Conservation (phyloP, 2,329 filamentous ascomycete genomes). For the Diatrype stigma region DNA sequence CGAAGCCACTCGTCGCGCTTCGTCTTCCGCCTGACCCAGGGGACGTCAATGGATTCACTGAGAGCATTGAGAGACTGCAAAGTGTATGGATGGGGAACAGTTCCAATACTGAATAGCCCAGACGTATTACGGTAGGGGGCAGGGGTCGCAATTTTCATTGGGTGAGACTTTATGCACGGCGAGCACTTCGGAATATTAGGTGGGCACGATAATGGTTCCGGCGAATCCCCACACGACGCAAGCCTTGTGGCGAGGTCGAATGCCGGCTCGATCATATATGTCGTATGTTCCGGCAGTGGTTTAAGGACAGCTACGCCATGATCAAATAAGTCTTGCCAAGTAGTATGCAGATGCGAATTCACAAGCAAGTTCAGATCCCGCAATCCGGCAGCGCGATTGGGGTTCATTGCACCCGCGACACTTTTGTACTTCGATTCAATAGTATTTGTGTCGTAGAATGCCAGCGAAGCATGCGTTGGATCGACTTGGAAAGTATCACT, state of each 20-base stretch:
- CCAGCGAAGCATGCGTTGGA: constrained; percentile 61
- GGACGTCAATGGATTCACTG: constrained; percentile 55
- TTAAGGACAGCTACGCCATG: constrained; percentile 78
- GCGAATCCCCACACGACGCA: constrained; percentile 67
- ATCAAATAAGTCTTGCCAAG: constrained; percentile 76
- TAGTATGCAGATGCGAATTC: constrained; percentile 77
- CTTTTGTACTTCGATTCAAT: constrained; percentile 64
- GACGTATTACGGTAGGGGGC: constrained; percentile 68
- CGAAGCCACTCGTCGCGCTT: constrained; percentile 75
- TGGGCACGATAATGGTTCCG: constrained; percentile 74
- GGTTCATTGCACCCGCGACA: constrained; percentile 58
- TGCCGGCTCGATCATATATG: constrained; percentile 65
- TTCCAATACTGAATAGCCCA: constrained; percentile 74
- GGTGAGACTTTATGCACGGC: constrained; percentile 63
- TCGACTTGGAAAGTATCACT: constrained; percentile 62
- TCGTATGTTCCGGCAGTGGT: constrained; percentile 71
- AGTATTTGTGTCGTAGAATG: constrained; percentile 66
- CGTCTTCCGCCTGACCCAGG: constrained; percentile 64
- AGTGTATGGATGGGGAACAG: constrained; percentile 89
- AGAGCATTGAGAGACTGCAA: constrained; percentile 64
- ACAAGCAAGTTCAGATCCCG: constrained; percentile 68
- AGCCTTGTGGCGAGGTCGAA: constrained; percentile 71
- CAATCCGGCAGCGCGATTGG: constrained; percentile 57
- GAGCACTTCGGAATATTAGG: constrained; percentile 73
- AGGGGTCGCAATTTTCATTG: constrained; percentile 64